phyloP scores from a whole-genome alignment of 345 rosid genomes.

The Eucalyptus globulus region DNA sequence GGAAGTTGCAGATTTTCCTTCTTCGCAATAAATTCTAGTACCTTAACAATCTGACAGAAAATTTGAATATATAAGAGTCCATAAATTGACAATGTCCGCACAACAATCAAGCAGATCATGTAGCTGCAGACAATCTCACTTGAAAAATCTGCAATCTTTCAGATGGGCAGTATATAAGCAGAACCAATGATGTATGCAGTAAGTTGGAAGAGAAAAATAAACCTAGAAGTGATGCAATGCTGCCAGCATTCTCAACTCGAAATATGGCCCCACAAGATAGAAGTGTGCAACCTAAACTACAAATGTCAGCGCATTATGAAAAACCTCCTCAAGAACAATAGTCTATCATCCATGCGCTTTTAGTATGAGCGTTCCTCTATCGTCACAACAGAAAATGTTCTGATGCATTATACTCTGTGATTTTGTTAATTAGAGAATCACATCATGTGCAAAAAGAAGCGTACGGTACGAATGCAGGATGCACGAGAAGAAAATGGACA shows the following conservation, averaged over 20 bases:
- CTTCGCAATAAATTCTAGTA: conserved; percentile 74
- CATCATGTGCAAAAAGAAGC: background rate
- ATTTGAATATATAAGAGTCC: background rate
- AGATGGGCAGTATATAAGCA: background rate
- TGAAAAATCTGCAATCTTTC: background rate
- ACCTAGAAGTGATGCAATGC: background rate
- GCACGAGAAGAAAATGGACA: background rate
- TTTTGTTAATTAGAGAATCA: background rate
- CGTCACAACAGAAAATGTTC: background rate
- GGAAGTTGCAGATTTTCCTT: conserved; percentile 83
- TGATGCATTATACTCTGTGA: background rate
- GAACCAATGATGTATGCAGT: background rate
- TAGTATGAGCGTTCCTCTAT: background rate
- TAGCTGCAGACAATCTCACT: background rate
- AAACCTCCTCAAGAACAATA: background rate
- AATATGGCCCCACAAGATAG: background rate
- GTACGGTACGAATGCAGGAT: background rate
- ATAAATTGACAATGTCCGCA: background rate
- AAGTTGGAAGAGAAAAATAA: background rate
- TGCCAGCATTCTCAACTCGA: background rate
- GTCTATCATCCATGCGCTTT: background rate
- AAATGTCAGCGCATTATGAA: no score
- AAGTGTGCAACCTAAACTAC: background rate
- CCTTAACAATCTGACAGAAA: conserved; percentile 52
- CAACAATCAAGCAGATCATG: background rate